Base-by-base conservation (phyloP, 164 flowering plant species). In the Piper longum region DNA sequence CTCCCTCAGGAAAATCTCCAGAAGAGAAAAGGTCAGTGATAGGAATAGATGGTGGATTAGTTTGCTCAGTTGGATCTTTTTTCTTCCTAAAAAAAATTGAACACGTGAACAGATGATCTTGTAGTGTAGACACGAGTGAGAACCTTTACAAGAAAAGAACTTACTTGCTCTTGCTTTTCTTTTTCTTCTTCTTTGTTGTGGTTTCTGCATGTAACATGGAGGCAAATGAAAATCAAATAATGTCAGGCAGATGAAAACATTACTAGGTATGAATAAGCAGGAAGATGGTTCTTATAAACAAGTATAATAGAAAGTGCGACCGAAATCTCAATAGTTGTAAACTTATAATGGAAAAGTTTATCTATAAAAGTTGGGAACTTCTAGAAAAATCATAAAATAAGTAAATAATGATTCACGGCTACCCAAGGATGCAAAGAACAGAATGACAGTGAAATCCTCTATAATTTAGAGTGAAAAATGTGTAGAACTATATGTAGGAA, bases 1-100 rank as follows among this genome's bases (percentile, higher is more conserved):
- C 96, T 66, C 99, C 99, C 78, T 84, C 95, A 54, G 95, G 99
- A 74, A 93, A 93, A 57, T 90, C 97, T 65, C 96, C 91, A 66
- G 95, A 83, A 57, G 92, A 88, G 62, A 90, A 93, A 69, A 93
- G 87, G 3, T 90, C 91, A 71, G 55, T 41, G 41, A 93, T 79
- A 56, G 99, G 89, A 72, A 93, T 80, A 17, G 99, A 72, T 56
- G 99, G 99, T 18, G 97, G 96, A 79, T 88, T 85, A 60, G 96
- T 90, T 74, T 93, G 99, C 73, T 75, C 70, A 4, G 74, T 79
- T n/a, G 74, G 62, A 69, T 83, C 96, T 75, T 88, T 89, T 84
- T 93, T 93, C 71, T 89, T 93, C 83, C 98, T 93, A 77, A 26
- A 64, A n/a, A 73, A 45, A 45, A 45, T 39, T 26, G 12, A 59